phyloP scores from a whole-genome alignment of 768 basidiomycete species.

The Panaeolus cyanescens region DNA sequence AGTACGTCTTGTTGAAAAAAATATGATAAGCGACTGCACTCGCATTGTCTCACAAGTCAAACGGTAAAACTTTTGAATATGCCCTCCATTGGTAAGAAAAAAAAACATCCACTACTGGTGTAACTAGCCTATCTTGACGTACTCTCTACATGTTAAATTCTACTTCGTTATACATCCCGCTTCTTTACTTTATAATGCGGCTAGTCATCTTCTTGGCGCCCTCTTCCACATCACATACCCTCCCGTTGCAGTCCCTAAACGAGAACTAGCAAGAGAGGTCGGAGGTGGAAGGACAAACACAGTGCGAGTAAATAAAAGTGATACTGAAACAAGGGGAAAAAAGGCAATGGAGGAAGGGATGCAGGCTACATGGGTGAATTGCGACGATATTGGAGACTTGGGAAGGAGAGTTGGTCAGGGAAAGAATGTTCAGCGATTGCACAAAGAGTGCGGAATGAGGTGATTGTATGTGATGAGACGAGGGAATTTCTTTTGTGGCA shows the following conservation, averaged over 20 bases:
- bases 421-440: background rate
- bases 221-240: constrained; percentile 73
- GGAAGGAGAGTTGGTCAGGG: background rate
- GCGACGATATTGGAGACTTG: background rate
- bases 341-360: constrained; percentile 11
- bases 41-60: background rate
- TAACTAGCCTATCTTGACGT: constrained; percentile 2
- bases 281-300: constrained; percentile 70
- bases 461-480: background rate
- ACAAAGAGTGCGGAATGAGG: background rate
- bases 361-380: constrained; percentile 18
- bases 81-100: background rate
- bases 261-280: constrained; percentile 45
- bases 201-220: constrained; percentile 53
- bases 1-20: no score
- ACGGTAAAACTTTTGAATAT: background rate
- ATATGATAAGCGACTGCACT: no score
- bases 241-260: constrained; percentile 24
- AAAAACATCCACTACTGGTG: constrained; percentile 7
- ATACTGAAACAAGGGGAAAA: background rate
- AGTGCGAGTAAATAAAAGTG: constrained; percentile 21
- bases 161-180: background rate
- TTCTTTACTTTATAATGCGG: background rate
- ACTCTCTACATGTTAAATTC: background rate
- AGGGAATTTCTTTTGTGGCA: background rate